Evolutionary conservation across 2,329 filamentous ascomycete species (phyloP), one percentile per base, ranked within the genome.

Genomic region (Penicillium digitatum): DNA sequence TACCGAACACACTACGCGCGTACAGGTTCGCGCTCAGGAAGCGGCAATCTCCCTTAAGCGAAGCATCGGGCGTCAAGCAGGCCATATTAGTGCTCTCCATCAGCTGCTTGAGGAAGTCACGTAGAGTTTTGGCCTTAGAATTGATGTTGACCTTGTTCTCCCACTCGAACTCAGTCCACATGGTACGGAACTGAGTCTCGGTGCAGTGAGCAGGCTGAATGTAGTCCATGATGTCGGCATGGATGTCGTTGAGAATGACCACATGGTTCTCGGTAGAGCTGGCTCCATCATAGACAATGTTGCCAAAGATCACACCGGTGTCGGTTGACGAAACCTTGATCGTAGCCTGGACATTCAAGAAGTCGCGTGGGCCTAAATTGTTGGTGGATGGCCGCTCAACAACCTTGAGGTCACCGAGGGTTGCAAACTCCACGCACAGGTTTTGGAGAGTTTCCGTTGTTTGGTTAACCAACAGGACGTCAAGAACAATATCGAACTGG

Each of bases 81-180:
- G 87, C 94, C 94, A 99, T 99, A 76, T 99, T 97, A 51, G 94
- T 99, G 73, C 89, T 93, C 58, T 91, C 90, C 94, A 97, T 97
- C 57, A 99, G 80, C 72, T 95, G 88, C 65, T 90, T 87, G 61
- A 99, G 78, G 84, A 99, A 99, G 20, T 95, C 90, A 47, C 93
- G 85, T 58, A 99, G 81, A 27, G 85, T 88, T 79, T 93, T 95
- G 63, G 90, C 90, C 81, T 96, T 97, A 61, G 90, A 95, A 77
- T 96, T 96, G 78, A 99, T 97, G 78, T 99, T 99, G 75, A 99
- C 93, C 83, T 99, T 99, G 79, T 99, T 99, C 81, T 99, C 94
- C 94, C 94, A 99, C 73, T 99, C 94, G 64, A 99, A 99, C 72
- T 99, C 94, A 35, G 94, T 99, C 94, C 94, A 99, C 94, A 99